Evolutionary conservation across 1,284 basidiomycete genomes (phyloP), one percentile per base, ranked within the genome.

Genomic region (Athelia psychrophila): DNA sequence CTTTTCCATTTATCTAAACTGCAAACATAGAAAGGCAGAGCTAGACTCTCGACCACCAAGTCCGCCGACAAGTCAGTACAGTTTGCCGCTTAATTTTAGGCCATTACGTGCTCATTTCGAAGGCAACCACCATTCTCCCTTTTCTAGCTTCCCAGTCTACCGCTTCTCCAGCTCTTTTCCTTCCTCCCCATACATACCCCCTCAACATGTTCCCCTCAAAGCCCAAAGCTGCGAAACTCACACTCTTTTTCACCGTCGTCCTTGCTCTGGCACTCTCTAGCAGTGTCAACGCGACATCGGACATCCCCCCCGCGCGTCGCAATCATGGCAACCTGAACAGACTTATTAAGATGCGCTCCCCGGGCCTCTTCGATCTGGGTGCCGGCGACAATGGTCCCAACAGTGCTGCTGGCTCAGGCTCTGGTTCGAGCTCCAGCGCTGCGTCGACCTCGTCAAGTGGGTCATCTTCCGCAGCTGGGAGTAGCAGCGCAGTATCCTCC

Each of bases 271-370:
- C 68, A 55, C 61, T 65, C 47, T 56, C 64, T 5, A 48, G 60
- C 48, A 56, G 60, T 51, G 72, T 74, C 48, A 73, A 80, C 54
- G 81, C 83, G 62, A 72, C 75, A 56, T 64, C 70, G 51, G 65
- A 74, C 56, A 42, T 51, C 44, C 55, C 55, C 35, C 47, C 65
- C 51, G 68, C 69, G 40, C 79, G 74, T 47, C 78, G 80, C 58
- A 77, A 77, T 65, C 85, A 88, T 71, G 73, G 62, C 48, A 71
- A 72, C 61, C 68, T 86, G 58, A 80, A 81, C 60, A 85, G 88
- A 58, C 70, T 91, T 65, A 65, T 89, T 58, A 86, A 76, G 70
- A 88, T 86, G 65, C 84, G 88, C 48, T 61, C 70, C 4, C 36
- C 55, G 60, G 27, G 44, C 35, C 2, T 54, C 45, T 24, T 62